Evolutionary conservation across 2,329 filamentous ascomycete species (phyloP), one percentile per base, ranked within the genome.

Genomic region (Ophiostoma montium): DNA sequence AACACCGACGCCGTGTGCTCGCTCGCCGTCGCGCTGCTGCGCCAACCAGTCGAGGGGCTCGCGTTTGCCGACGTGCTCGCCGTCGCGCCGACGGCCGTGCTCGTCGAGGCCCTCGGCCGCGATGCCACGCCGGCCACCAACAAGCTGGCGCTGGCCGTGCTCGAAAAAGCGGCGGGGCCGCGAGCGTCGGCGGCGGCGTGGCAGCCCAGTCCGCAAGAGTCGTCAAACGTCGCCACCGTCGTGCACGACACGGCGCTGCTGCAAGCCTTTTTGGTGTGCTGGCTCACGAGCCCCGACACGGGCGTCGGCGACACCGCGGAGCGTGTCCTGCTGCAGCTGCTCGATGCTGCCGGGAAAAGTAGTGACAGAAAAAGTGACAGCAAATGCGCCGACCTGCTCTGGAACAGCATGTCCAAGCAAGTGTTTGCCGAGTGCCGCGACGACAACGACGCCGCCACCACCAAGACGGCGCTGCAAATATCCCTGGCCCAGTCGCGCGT

Each of bases 271-370:
- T 44, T 80, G 31, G 60, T 61, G 11, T 63, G 66, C 49, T 81
- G 78, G 77, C 64, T 81, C 2, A 65, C 66, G 21, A 67, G 68
- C 6, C 68, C 71, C 0, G 64, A 75, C 38, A 72, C 77, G 6
- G 71, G 71, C 47, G 74, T 80, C 2, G 76, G 72, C 11, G 72
- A 78, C 57, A 69, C 67, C 31, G 75, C 70, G 2, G 66, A 65
- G 2, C 66, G 62, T 46, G 68, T 74, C 2, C 59, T 82, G 3
- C 70, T 70, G 2, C 70, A 75, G 54, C 58, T 80, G 33, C 66
- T 81, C 4, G 70, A 77, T 46, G 64, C 70, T 7, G 77, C 81
- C 60, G n/a, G n/a, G n/a, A n/a, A n/a, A n/a, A n/a, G n/a, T n/a
- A n/a, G n/a, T n/a, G n/a, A n/a, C n/a, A n/a, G n/a, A n/a, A n/a